Evolutionary conservation across 345 rosid genomes (phyloP), one percentile per base, ranked within the genome.

Genomic region (Trapa incisa): DNA sequence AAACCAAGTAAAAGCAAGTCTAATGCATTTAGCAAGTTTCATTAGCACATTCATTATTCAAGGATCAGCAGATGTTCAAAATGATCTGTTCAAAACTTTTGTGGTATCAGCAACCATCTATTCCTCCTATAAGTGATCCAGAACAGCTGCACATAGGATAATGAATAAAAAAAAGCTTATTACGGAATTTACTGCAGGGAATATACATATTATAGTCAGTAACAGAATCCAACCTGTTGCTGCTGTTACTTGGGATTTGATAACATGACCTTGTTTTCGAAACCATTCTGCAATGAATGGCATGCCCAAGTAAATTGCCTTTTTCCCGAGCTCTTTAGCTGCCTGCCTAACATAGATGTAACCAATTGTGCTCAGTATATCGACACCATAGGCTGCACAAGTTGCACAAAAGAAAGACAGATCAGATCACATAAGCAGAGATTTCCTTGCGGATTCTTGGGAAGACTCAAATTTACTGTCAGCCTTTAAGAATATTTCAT

Each of bases 241-340:
- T 60, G 99, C 99, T 64, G 97, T 94, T 52, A 94, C 96, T 86
- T 89, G 97, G 74, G 99, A 94, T 80, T 94, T 94, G 70, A 89
- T 86, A 70, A 76, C 84, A 67, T 92, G 98, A 53, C 97, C 98
- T 78, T 93, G 89, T 79, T 86, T 88, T 80, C 98, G 88, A 76
- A 93, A 89, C 98, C 98, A 93, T 78, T 93, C 98, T 12, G 98
- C 98, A 67, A 93, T 57, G 32, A 94, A 94, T 32, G 99, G 99
- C 72, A 89, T 86, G 68, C 97, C 97, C 43, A 93, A 79, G 74
- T 83, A 85, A 35, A 81, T 85, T 1, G 88, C 92, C 76, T 93
- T 89, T 77, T 89, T 93, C 62, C 99, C 97, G 52, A 94, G 97
- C 80, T 94, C 99, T 81, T 87, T 90, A 11, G 99, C 97, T 7